A percentile compares a stretch with the other conserved stretches of the same genome.
Evolutionary conservation across 2,329 filamentous ascomycete genomes (phyloP).

Genomic region (Xylaria sp.): DNA sequence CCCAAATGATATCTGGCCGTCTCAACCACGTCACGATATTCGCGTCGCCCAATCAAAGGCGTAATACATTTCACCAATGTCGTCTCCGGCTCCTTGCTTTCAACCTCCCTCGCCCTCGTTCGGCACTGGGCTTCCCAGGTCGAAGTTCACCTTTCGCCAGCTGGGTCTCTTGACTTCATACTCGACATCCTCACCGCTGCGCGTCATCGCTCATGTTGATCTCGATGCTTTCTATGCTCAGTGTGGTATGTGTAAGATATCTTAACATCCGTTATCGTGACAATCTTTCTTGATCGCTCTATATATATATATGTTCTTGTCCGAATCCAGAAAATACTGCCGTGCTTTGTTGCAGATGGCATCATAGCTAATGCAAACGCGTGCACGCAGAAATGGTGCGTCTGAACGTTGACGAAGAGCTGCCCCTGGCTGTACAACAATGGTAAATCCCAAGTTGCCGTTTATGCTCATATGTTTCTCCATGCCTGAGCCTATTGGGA

Average conservation of each 20-base stretch:
- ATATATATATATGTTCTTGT: background rate
- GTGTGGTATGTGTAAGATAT: conserved; percentile 47
- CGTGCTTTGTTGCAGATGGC: background rate
- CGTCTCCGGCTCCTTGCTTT: conserved; percentile 30
- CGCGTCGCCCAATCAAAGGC: conserved; percentile 12
- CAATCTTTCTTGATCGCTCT: background rate
- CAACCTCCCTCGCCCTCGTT: conserved; percentile 35
- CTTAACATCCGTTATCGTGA: background rate
- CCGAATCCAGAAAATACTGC: background rate
- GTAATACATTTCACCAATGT: conserved; percentile 21
- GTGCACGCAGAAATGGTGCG: conserved; percentile 64
- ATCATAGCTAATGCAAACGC: conserved; percentile 5
- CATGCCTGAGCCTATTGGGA: background rate
- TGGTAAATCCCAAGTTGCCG: conserved; percentile 49
- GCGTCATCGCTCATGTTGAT: conserved; percentile 86
- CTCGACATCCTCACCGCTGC: conserved; percentile 67
- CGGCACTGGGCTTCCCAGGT: conserved; percentile 40
- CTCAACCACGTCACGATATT: conserved; percentile 6
- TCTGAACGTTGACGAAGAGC: conserved; percentile 65
- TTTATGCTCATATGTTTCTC: background rate
- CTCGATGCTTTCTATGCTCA: conserved; percentile 97
- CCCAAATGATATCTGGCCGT: background rate
- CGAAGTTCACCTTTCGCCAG: conserved; percentile 80
- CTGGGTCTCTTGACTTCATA: conserved; percentile 69
- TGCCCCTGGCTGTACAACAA: conserved; percentile 88